Conservation (phyloP, 768 basidiomycete genomes). For the Kwoniella pini region DNA sequence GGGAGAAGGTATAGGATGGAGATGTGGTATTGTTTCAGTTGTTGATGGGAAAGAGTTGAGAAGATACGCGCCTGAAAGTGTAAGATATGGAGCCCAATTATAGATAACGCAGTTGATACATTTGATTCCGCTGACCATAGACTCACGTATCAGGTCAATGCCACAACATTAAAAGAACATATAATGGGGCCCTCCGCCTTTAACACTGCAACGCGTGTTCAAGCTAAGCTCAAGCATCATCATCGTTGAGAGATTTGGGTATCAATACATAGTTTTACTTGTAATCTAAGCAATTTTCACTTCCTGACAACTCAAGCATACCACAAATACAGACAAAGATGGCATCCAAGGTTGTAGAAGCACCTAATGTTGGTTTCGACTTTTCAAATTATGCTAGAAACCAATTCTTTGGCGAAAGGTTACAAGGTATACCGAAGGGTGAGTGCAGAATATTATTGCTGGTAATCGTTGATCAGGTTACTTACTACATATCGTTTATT, state of each 20-base stretch:
- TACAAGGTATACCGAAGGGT: conserved; percentile 52
- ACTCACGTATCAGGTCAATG: background rate
- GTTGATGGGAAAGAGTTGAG: background rate
- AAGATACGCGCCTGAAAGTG: background rate
- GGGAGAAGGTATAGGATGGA: background rate
- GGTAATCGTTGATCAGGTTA: too few species aligned
- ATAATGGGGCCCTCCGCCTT: background rate
- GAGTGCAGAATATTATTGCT: too few species aligned
- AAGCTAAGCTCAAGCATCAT: conserved; percentile 2
- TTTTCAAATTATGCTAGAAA: conserved; percentile 55
- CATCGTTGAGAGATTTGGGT: background rate
- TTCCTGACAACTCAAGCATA: background rate
- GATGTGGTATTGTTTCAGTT: background rate
- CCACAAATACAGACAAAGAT: conserved; percentile 21
- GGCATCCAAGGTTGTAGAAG: conserved; percentile 30
- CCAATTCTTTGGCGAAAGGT: conserved; percentile 47
- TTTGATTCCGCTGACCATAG: conserved; percentile 15
- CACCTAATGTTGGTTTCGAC: conserved; percentile 49
- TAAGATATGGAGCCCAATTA: background rate
- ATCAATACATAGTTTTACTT: background rate
- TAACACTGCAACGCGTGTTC: background rate
- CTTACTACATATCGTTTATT: too few species aligned
- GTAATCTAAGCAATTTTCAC: too few species aligned
- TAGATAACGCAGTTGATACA: conserved; percentile 6
- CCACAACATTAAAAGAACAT: background rate